A percentile compares a stretch with the other conserved stretches of the same genome.
These are phyloP conservation scores for Hymenoscyphus fructigenus DNA, from an alignment of 2,329 filamentous ascomycete genomes.

Conservation along the genomic window DNA sequence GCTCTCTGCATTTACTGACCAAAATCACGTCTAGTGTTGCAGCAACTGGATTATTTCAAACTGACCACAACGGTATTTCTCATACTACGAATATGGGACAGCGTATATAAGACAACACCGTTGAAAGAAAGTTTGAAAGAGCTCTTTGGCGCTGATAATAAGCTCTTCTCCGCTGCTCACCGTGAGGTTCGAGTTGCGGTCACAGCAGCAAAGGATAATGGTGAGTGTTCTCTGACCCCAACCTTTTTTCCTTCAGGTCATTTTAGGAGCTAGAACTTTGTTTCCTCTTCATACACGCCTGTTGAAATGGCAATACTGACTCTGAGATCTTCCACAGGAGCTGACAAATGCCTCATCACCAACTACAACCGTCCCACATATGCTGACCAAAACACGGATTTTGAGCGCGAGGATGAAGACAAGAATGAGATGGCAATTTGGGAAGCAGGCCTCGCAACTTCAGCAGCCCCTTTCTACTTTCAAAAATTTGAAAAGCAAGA, in stretches of 20 bases:
- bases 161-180: slow-evolving; percentile 11
- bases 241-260: neutral
- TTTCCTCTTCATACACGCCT: too few relatives aligned
- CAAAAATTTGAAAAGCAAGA: slow-evolving; percentile 22
- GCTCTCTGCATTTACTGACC: neutral
- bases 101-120: slow-evolving; percentile 10
- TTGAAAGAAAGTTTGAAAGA: slow-evolving; percentile 12
- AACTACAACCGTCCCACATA: slow-evolving; percentile 16
- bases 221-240: neutral
- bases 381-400: slow-evolving; percentile 12
- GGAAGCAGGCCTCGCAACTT: slow-evolving; percentile 28
- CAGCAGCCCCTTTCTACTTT: slow-evolving; percentile 28
- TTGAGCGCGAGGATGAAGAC: slow-evolving; percentile 22
- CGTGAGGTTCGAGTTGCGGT: slow-evolving; percentile 14
- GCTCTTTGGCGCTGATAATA: slow-evolving; percentile 10
- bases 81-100: slow-evolving; percentile 14
- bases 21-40: neutral
- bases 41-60: slow-evolving; percentile 11
- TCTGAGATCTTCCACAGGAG: neutral
- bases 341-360: slow-evolving; percentile 13
- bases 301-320: neutral
- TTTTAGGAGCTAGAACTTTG: neutral
- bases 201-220: slow-evolving; percentile 16
- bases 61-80: slow-evolving; percentile 12
- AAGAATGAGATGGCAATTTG: slow-evolving; percentile 26